phyloP scores from a whole-genome alignment of 805 yeast species.

The Lachancea thermotolerans region DNA sequence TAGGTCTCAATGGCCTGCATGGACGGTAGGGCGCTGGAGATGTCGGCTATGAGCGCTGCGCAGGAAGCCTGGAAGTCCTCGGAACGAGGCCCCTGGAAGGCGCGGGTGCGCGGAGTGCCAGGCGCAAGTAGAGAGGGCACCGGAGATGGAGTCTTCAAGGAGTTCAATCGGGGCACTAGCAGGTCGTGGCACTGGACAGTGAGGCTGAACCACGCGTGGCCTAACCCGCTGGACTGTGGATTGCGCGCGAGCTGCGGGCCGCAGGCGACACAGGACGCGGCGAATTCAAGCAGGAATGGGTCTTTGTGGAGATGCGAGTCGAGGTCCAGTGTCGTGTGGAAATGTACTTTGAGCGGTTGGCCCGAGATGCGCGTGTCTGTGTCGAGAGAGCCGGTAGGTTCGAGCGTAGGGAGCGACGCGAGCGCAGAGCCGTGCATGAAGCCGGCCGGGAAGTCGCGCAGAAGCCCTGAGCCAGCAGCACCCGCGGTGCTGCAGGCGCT shows the following conservation, averaged over 20 bases:
- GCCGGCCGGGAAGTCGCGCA: too few species aligned
- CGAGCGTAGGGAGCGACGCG: neutral
- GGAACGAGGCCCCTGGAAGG: neutral
- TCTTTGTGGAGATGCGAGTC: constrained; percentile 7
- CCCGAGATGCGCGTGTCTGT: neutral
- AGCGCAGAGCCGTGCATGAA: too few species aligned
- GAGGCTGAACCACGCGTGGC: constrained; percentile 7
- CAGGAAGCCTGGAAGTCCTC: neutral
- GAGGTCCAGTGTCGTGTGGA: constrained; percentile 7
- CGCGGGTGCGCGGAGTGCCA: neutral
- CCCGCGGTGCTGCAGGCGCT: too few species aligned
- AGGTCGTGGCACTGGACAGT: constrained; percentile 2
- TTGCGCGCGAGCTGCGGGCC: constrained; percentile 9
- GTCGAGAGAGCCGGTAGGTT: neutral
- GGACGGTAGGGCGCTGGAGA: constrained; percentile 24
- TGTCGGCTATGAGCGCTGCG: neutral
- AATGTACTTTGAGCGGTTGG: constrained; percentile 2
- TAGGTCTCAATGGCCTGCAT: constrained; percentile 18
- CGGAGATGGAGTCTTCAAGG: neutral
- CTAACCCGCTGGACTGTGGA: neutral
- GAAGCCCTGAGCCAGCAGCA: too few species aligned
- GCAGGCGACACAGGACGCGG: constrained; percentile 5
- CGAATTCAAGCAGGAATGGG: constrained; percentile 8
- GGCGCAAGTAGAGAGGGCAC: neutral
- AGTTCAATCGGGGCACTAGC: neutral